Conservation (phyloP, 2,329 filamentous ascomycete genomes). For the Penicillium janthinellum region DNA sequence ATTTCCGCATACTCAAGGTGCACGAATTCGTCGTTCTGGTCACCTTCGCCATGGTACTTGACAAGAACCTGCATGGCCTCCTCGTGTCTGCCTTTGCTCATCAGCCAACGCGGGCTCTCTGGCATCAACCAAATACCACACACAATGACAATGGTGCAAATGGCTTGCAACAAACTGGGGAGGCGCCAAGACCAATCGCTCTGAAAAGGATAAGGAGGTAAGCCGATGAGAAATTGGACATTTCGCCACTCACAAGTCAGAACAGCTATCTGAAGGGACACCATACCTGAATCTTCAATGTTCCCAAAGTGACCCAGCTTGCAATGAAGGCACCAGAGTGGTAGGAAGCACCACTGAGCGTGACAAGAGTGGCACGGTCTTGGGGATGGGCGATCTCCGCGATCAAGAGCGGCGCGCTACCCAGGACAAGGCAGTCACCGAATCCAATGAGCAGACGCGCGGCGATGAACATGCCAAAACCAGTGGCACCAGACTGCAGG, state of each 20-base stretch:
- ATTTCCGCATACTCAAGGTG: conserved; percentile 25
- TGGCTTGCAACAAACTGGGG: conserved; percentile 24
- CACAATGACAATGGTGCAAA: conserved; percentile 22
- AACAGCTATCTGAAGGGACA: too few species aligned
- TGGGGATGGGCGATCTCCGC: conserved; percentile 30
- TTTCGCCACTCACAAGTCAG: not conserved
- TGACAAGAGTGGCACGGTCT: conserved; percentile 27
- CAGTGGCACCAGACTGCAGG: conserved; percentile 28
- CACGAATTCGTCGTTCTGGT: conserved; percentile 9
- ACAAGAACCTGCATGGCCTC: conserved; percentile 13
- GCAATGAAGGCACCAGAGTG: conserved; percentile 24
- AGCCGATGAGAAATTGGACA: not conserved
- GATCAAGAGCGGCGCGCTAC: conserved; percentile 27
- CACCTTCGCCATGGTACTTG: conserved; percentile 24
- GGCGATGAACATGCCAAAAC: conserved; percentile 32
- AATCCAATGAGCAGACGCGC: conserved; percentile 28
- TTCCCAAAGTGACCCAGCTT: conserved; percentile 2
- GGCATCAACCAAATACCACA: conserved; percentile 16
- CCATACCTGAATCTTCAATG: conserved; percentile 3
- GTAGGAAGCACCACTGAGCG: conserved; percentile 21
- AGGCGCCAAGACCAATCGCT: conserved; percentile 24
- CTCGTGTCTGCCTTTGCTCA: conserved; percentile 14
- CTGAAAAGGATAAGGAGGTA: not conserved
- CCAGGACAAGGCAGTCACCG: conserved; percentile 20
- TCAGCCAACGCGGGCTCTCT: conserved; percentile 20